Conservation (phyloP, 148 eudicot genomes). For the Amaranthus cruentus region DNA sequence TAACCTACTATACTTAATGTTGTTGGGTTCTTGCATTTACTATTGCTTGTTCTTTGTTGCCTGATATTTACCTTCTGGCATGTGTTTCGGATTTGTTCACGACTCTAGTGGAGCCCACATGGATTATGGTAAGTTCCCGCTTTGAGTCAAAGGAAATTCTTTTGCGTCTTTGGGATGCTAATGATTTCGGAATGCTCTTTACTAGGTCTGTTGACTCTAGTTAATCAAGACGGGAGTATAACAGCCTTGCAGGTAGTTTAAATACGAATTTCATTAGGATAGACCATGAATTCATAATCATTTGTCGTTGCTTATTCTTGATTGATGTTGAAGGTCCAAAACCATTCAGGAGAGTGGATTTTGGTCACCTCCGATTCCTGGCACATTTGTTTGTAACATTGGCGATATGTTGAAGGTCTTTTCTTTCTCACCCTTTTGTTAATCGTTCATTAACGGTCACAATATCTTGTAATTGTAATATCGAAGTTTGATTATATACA, state of each 20-base stretch:
- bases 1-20: slow-evolving; percentile 19
- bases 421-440: slow-evolving; percentile 13
- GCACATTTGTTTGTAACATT: slow-evolving; percentile 91
- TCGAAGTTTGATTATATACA: slow-evolving; percentile 24
- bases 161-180: slow-evolving; percentile 1
- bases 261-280: not conserved
- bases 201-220: slow-evolving; percentile 79
- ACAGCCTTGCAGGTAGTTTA: slow-evolving; percentile 80
- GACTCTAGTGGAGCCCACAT: slow-evolving; percentile 88
- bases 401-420: slow-evolving; percentile 95
- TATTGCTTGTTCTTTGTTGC: slow-evolving; percentile 8
- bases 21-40: not conserved
- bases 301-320: not conserved
- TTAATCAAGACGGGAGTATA: slow-evolving; percentile 83
- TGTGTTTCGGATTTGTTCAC: slow-evolving; percentile 17
- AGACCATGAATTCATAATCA: not conserved
- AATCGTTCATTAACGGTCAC: not conserved
- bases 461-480: not conserved
- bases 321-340: slow-evolving; percentile 60
- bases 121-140: slow-evolving; percentile 64
- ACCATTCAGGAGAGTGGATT: slow-evolving; percentile 95
- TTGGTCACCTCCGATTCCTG: slow-evolving; percentile 84
- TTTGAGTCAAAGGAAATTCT: slow-evolving; percentile 4
- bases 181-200: slow-evolving; percentile 7
- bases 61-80: slow-evolving; percentile 13